Percentiles rank a stretch among this genome's conserved stretches.
phyloP scores from a whole-genome alignment of 106 monocot species.

The Dendrobium huoshanense region DNA sequence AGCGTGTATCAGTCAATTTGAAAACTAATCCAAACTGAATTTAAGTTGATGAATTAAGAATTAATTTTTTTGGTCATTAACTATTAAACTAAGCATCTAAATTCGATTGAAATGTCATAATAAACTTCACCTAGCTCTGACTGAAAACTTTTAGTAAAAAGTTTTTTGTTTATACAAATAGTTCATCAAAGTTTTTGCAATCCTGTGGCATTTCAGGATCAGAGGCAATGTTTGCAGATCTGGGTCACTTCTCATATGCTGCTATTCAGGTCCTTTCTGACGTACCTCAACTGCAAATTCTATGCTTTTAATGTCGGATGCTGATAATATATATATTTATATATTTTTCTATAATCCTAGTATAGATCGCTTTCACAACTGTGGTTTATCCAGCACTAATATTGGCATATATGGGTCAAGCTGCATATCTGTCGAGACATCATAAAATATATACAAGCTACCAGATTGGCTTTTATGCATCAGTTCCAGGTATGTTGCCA shows the following conservation, averaged over 20 bases:
- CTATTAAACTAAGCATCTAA: neutral
- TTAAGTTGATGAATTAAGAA: neutral
- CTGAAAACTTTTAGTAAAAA: constrained; percentile 1
- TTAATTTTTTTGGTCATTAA: neutral
- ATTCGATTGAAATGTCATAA: neutral
- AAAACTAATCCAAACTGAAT: constrained; percentile 1
- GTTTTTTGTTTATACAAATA: neutral
- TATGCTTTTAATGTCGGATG: neutral
- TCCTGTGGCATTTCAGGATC: constrained; percentile 37
- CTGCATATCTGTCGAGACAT: constrained; percentile 62
- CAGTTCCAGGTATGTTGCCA: constrained; percentile 48
- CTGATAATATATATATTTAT: neutral
- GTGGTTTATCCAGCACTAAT: constrained; percentile 65
- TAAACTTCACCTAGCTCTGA: neutral
- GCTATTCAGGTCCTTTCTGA: constrained; percentile 46
- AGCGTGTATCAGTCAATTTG: neutral
- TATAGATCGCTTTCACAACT: constrained; percentile 60
- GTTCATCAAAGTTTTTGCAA: neutral
- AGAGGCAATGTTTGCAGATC: constrained; percentile 83
- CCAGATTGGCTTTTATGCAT: constrained; percentile 62
- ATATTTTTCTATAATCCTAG: neutral
- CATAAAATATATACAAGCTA: constrained; percentile 33
- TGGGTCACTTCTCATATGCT: constrained; percentile 63
- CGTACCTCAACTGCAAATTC: neutral
- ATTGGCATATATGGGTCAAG: constrained; percentile 79